phyloP scores from a whole-genome alignment of 2,329 filamentous ascomycete species.

The Exophiala spinifera region DNA sequence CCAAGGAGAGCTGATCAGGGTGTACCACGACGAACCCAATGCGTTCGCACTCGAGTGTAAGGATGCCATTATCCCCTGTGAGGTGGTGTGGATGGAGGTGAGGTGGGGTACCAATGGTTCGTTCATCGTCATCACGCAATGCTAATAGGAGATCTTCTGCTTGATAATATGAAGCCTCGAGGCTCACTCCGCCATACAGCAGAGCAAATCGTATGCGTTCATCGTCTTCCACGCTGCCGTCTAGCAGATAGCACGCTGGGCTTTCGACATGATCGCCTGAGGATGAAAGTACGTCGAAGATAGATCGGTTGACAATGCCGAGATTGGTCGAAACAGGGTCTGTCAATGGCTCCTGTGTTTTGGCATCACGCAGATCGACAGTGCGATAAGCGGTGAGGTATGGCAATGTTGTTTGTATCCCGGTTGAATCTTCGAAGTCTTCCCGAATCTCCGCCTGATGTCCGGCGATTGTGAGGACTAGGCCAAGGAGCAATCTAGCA shows the following conservation, averaged over 20 bases:
- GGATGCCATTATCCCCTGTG: not conserved
- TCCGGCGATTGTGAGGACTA: too few relatives aligned
- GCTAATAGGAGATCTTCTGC: not conserved
- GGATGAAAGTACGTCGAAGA: too few relatives aligned
- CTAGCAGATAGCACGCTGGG: too few relatives aligned
- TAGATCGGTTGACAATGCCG: constrained; percentile 31
- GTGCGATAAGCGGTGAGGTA: too few relatives aligned
- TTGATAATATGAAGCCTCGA: constrained; percentile 30
- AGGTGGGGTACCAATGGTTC: too few relatives aligned
- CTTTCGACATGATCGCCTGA: too few relatives aligned
- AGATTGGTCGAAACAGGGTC: constrained; percentile 29
- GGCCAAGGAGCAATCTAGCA: too few relatives aligned
- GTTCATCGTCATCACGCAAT: not conserved
- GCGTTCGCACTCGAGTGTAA: constrained; percentile 33
- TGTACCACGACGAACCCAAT: constrained; percentile 34
- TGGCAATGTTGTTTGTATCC: too few relatives aligned
- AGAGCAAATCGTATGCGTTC: constrained; percentile 13
- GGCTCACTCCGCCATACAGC: constrained; percentile 28
- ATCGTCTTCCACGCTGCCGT: not conserved
- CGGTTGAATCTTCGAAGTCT: too few relatives aligned
- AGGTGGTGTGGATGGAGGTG: too few relatives aligned
- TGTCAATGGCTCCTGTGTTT: constrained; percentile 32
- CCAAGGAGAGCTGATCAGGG: constrained; percentile 31
- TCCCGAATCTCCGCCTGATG: too few relatives aligned
- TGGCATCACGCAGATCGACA: constrained; percentile 32